These are phyloP conservation scores for Trebouxia sp. DNA, from an alignment of 139 green algal genomes.

Conservation along the genomic window DNA sequence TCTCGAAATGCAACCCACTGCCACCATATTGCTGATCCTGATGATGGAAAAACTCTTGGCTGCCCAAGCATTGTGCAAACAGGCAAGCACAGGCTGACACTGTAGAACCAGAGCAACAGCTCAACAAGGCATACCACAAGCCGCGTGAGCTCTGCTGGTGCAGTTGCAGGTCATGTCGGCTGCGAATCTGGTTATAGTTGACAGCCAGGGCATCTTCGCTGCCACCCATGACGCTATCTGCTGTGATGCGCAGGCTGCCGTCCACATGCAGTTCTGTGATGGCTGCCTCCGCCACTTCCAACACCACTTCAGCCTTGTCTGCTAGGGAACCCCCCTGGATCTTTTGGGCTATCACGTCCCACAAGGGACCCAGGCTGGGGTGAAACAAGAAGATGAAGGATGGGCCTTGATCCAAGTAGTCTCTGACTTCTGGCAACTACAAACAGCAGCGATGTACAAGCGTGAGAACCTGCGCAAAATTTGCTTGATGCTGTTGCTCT, in stretches of 20 bases:
- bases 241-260: slow-evolving; percentile 77
- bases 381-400: slow-evolving; percentile 91
- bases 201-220: slow-evolving; percentile 28
- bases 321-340: slow-evolving; percentile 76
- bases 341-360: slow-evolving; percentile 97
- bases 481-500: background rate
- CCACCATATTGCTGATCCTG: no score
- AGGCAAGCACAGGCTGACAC: background rate
- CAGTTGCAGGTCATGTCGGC: slow-evolving; percentile 20
- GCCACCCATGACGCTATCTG: slow-evolving; percentile 58
- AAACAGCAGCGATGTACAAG: background rate
- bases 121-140: background rate
- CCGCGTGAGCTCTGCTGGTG: background rate
- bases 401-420: slow-evolving; percentile 80
- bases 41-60: no score
- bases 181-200: slow-evolving; percentile 14
- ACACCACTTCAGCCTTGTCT: slow-evolving; percentile 62
- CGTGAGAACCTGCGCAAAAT: no score
- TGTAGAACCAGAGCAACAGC: background rate
- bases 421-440: slow-evolving; percentile 55
- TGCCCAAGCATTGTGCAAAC: no score
- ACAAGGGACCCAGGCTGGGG: slow-evolving; percentile 92
- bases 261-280: slow-evolving; percentile 69
- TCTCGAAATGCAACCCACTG: no score
- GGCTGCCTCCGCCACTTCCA: slow-evolving; percentile 80